Conservation (phyloP, 805 yeast species). For the Kodamaea nitidulidarum region DNA sequence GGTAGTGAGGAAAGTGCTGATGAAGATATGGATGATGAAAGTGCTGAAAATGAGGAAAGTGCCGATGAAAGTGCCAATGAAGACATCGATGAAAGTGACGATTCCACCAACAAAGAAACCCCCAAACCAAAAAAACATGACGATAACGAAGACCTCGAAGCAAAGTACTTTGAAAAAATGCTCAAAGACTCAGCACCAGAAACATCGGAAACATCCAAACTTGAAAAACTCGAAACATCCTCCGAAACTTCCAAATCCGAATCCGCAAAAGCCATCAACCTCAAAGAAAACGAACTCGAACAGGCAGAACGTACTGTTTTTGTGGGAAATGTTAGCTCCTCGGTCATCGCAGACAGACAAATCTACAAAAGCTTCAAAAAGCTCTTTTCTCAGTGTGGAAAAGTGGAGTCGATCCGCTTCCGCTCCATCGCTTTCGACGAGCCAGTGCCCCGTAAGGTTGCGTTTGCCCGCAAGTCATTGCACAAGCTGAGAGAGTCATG, state of each 20-base stretch:
- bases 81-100: slow-evolving; percentile 33
- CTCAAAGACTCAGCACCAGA: not conserved
- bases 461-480: slow-evolving; percentile 74
- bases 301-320: slow-evolving; percentile 84
- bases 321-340: slow-evolving; percentile 75
- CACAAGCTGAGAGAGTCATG: slow-evolving; percentile 75
- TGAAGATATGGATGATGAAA: slow-evolving; percentile 34
- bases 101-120: not conserved
- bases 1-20: slow-evolving; percentile 51
- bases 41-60: slow-evolving; percentile 22
- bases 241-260: slow-evolving; percentile 13
- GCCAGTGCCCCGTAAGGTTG: slow-evolving; percentile 86
- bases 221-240: slow-evolving; percentile 9
- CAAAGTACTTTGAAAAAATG: not conserved
- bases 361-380: slow-evolving; percentile 61
- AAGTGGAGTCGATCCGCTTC: slow-evolving; percentile 75
- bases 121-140: not conserved
- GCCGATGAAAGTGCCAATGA: slow-evolving; percentile 50
- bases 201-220: not conserved
- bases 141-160: slow-evolving; percentile 5
- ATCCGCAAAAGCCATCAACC: slow-evolving; percentile 50
- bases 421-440: slow-evolving; percentile 89
- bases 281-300: slow-evolving; percentile 67
- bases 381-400: slow-evolving; percentile 51
- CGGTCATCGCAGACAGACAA: slow-evolving; percentile 60